Evolutionary conservation across 352 stramenopile genomes (phyloP), one percentile per base, ranked within the genome.

Genomic region (Phytopythium mirpurense): DNA sequence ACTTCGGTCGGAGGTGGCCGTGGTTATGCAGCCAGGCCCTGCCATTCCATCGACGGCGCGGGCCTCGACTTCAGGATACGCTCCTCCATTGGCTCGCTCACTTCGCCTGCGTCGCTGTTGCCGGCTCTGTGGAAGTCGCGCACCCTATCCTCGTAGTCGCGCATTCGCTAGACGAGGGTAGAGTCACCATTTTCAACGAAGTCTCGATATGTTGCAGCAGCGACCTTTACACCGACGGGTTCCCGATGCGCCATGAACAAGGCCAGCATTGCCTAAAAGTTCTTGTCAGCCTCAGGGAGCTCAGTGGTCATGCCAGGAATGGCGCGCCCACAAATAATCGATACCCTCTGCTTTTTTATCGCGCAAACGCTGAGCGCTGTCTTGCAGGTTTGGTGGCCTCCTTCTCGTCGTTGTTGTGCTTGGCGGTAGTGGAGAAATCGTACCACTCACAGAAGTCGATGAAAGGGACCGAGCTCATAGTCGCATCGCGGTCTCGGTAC

Each of bases 201-300:
- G 18, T 54, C 42, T 3, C 24, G 40, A 19, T 48, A 56, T 8
- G 38, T n/a, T 7, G 24, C 29, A 32, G 29, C 5, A 32, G 29
- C 29, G 5, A 5, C 5, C 9, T 32, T 15, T 19, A 43, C 38
- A 31, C 29, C 45, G 2, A 47, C 56, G 1, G 19, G 26, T 12
- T 62, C 0, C 2, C 54, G 50, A 14, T 67, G 55, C 0, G 55
- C 51, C 18, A 63, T 63, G 44, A 67, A 63, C 0, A 67, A 24
- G 6, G 51, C 40, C 3, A 60, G 2, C 0, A 57, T 1, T 0
- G 60, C 51, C 1, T 67, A 63, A 19, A 45, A 67, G 15, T 51
- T 35, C n/a, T 12, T 29, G 4, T n/a, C 16, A 0, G 50, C 29
- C 3, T 49, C 21, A 2, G n/a, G n/a, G 4, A 44, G n/a, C 0